Conservation (phyloP, 768 basidiomycete genomes). For the Lenzites betulinus region DNA sequence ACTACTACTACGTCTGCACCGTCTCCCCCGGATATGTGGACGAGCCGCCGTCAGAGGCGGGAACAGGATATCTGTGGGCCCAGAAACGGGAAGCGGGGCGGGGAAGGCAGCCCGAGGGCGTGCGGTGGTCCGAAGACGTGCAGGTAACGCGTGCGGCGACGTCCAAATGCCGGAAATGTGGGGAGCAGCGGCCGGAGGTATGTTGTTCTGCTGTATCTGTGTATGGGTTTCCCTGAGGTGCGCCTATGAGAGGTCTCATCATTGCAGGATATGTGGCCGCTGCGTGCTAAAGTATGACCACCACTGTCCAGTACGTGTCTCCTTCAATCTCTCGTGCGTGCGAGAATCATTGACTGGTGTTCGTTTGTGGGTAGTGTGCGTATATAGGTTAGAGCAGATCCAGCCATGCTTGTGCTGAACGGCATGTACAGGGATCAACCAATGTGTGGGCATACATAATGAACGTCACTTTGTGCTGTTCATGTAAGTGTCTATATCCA, state of each 20-base stretch:
- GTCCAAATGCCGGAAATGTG: constrained; percentile 71
- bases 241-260: constrained; percentile 77
- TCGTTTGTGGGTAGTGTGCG: constrained; percentile 3
- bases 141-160: constrained; percentile 55
- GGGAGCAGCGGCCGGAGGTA: constrained; percentile 76
- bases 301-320: constrained; percentile 80
- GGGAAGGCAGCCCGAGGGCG: constrained; percentile 39
- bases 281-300: constrained; percentile 92
- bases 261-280: constrained; percentile 88
- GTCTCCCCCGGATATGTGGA: constrained; percentile 77
- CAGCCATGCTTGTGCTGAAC: too few species aligned
- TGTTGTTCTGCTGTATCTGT: constrained; percentile 27
- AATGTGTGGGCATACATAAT: constrained; percentile 95
- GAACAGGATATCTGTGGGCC: constrained; percentile 61
- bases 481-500: constrained; percentile 58
- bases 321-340: background rate
- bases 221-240: constrained; percentile 15
- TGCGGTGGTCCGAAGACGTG: constrained; percentile 51
- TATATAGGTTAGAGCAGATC: background rate
- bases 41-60: constrained; percentile 49
- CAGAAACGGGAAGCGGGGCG: constrained; percentile 34
- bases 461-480: constrained; percentile 96
- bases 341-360: background rate
- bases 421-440: constrained; percentile 80
- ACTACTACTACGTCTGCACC: constrained; percentile 87